Conservation (phyloP, 2,329 filamentous ascomycete species). For the Penicillium concentricum region DNA sequence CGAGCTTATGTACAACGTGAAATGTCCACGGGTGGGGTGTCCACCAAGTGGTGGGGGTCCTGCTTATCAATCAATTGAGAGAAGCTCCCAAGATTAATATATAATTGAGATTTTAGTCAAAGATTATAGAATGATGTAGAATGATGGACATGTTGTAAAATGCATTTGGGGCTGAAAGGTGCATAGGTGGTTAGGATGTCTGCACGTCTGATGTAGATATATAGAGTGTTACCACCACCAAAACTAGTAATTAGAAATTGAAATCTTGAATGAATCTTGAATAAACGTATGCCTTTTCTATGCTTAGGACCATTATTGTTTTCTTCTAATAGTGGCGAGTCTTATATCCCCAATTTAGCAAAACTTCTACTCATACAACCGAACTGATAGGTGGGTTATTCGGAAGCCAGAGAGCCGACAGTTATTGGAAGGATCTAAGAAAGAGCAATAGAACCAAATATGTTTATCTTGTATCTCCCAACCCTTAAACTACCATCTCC, state of each 20-base stretch:
- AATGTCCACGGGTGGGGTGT: slow-evolving; percentile 2
- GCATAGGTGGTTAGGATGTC: not conserved
- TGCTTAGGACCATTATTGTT: not conserved
- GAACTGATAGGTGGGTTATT: not conserved
- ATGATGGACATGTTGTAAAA: not conserved
- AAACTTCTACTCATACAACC: not conserved
- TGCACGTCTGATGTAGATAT: not conserved
- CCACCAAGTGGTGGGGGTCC: not conserved
- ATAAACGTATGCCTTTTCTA: not conserved
- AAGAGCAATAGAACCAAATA: not conserved
- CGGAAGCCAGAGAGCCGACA: not conserved
- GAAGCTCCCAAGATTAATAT: not conserved
- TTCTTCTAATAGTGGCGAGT: not conserved
- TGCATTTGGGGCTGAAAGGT: not conserved
- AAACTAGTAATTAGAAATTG: not conserved
- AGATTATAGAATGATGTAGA: not conserved
- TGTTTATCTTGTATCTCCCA: not conserved
- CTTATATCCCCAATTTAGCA: no score
- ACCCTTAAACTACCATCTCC: slow-evolving; percentile 20
- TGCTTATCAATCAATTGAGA: slow-evolving; percentile 4
- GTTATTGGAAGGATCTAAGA: not conserved
- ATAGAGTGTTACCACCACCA: not conserved
- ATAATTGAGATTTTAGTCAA: not conserved
- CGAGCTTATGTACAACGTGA: not conserved
- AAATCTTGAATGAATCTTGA: not conserved